Conservation (phyloP, 176 grass and related monocot species). For the Canna indica region DNA sequence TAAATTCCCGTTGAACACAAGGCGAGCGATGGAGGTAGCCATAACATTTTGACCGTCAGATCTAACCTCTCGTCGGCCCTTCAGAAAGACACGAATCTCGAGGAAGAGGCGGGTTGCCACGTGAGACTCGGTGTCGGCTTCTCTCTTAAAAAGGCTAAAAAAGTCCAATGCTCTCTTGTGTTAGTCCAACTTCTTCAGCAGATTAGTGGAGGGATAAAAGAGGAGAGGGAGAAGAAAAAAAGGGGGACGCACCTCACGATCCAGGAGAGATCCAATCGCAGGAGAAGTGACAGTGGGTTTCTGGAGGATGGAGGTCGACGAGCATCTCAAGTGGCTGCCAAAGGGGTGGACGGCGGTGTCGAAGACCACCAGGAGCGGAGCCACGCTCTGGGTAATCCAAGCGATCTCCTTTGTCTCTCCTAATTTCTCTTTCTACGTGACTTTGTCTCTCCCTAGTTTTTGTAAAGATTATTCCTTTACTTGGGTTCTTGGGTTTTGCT, state of each 20-base stretch:
- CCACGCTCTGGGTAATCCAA: conserved; percentile 8
- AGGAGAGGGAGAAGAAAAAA: background rate
- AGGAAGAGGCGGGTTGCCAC: background rate
- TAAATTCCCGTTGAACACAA: too few relatives aligned
- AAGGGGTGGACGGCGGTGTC: conserved; percentile 12
- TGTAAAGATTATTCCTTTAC: background rate
- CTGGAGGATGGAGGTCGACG: conserved; percentile 1
- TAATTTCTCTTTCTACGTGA: background rate
- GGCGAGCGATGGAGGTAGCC: background rate
- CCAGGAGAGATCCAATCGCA: background rate
- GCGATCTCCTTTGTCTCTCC: background rate
- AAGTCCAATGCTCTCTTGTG: too few relatives aligned
- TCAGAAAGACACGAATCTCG: background rate
- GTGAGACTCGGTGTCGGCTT: background rate
- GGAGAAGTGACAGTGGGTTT: background rate
- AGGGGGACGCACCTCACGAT: background rate
- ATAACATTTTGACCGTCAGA: background rate
- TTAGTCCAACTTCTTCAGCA: too few relatives aligned
- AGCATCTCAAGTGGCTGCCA: conserved; percentile 16
- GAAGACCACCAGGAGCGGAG: background rate
- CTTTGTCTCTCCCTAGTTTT: background rate
- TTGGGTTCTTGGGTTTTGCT: background rate
- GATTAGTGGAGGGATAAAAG: too few relatives aligned
- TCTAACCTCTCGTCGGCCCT: background rate
- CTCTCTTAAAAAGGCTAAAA: background rate